Evolutionary conservation across 768 basidiomycete species (phyloP), one percentile per base, ranked within the genome.

Genomic region (Panaeolus papilionaceus): DNA sequence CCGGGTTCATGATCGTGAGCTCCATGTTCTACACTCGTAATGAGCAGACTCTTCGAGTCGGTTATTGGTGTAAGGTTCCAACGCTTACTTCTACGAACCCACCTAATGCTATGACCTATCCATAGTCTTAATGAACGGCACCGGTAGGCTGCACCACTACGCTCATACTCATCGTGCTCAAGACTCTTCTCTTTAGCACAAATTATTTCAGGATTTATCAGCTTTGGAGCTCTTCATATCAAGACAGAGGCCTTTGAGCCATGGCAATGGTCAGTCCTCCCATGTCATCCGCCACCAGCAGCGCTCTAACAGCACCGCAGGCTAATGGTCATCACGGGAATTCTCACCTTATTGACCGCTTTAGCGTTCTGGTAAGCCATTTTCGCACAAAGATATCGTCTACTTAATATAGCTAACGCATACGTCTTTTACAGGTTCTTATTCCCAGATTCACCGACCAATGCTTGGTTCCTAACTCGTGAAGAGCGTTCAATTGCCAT

Each of bases 21-120:
- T 86, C 88, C 37, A 92, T 92, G 91, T 93, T 92, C 71, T 92
- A 92, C 71, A 92, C 90, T 0, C 84, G 89, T 63, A 86, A 76
- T 7, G 92, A 93, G 70, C 89, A 91, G 72, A 92, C 89, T 0
- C 69, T 85, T 45, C 80, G 92, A 11, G 85, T 92, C 20, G 91
- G 92, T 3, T 92, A 91, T 72, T 92, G 90, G 90, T 92, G 91
- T 92, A 74, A 77, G 90, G 80, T 6, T 3, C n/a, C 38, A 44
- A 39, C 12, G 3, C 16, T 28, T 47, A 14, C 9, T 62, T 20
- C 28, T 1, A 28, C 12, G 16, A 12, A 28, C 44, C 44, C 54
- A 20, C 37, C 14, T 64, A n/a, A 37, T 65, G 2, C 18, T 64
- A 47, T 23, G 23, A 23, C 33, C 28, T n/a, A 33, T 28, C 12